Evolutionary conservation across 176 grass and related monocot genomes (phyloP).

Genomic region (Chrysopogon serrulatus): DNA sequence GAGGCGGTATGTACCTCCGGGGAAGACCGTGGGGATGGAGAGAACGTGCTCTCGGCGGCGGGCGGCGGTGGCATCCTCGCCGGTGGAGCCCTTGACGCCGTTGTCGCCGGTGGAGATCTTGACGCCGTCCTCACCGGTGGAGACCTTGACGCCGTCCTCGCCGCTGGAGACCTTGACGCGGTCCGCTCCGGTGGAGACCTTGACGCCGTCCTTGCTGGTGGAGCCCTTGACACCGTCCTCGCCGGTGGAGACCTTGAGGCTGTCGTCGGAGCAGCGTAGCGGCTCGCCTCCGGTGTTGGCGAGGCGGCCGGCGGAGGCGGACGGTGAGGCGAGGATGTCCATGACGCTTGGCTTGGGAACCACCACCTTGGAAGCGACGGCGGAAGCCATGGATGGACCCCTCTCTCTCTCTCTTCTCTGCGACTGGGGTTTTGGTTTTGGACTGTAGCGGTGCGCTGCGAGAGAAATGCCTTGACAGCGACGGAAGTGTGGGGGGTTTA

Average conservation of each 20-base stretch:
- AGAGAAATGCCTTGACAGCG: not conserved
- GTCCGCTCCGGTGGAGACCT: too few species aligned
- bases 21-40: not conserved
- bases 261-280: not conserved
- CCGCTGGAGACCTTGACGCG: too few species aligned
- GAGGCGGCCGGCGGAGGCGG: not conserved
- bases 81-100: not conserved
- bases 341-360: not conserved
- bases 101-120: too few species aligned
- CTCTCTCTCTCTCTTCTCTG: not conserved
- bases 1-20: constrained; percentile 3
- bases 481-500: not conserved
- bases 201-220: too few species aligned
- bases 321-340: not conserved
- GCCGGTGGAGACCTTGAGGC: too few species aligned
- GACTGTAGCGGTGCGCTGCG: not conserved
- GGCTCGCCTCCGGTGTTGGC: not conserved
- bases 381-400: constrained; percentile 25
- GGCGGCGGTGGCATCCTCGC: not conserved
- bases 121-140: too few species aligned
- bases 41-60: too few species aligned
- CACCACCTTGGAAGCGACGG: not conserved
- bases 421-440: not conserved
- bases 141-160: too few species aligned
- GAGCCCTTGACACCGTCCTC: too few species aligned